Conservation (phyloP, 2,329 filamentous ascomycete species). For the Pyricularia sp. region DNA sequence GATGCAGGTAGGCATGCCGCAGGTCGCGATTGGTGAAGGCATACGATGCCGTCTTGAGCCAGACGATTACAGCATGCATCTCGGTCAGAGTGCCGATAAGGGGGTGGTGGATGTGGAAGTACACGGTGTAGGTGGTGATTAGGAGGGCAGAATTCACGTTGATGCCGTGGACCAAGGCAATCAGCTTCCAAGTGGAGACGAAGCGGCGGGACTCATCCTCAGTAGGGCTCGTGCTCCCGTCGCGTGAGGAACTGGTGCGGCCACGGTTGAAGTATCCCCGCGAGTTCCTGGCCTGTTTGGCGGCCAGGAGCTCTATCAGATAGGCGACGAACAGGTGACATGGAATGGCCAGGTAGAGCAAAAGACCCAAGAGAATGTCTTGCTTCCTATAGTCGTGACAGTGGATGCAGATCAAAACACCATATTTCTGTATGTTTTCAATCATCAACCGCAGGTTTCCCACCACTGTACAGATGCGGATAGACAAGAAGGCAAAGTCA, state of each 20-base stretch:
- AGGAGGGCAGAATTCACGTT: conserved; percentile 74
- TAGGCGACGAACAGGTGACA: conserved; percentile 86
- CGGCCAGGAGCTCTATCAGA: conserved; percentile 73
- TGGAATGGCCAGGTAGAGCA: conserved; percentile 77
- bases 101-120: conserved; percentile 83
- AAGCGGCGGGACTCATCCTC: conserved; percentile 54
- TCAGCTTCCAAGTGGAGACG: conserved; percentile 62
- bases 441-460: conserved; percentile 91
- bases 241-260: conserved; percentile 28
- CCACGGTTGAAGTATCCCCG: conserved; percentile 19
- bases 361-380: conserved; percentile 61
- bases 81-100: conserved; percentile 85
- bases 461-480: conserved; percentile 44
- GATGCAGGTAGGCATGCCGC: conserved; percentile 77
- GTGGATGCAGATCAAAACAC: conserved; percentile 80
- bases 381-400: conserved; percentile 77
- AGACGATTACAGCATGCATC: conserved; percentile 85
- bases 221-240: conserved; percentile 40
- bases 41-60: conserved; percentile 92
- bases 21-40: conserved; percentile 94
- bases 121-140: conserved; percentile 75
- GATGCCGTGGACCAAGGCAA: conserved; percentile 67
- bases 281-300: conserved; percentile 60
- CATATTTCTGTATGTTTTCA: conserved; percentile 97
- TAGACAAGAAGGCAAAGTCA: conserved; percentile 2